Evolutionary conservation across 805 yeast species (phyloP), one percentile per base, ranked within the genome.

Genomic region (Wickerhamomyces silvicola): DNA sequence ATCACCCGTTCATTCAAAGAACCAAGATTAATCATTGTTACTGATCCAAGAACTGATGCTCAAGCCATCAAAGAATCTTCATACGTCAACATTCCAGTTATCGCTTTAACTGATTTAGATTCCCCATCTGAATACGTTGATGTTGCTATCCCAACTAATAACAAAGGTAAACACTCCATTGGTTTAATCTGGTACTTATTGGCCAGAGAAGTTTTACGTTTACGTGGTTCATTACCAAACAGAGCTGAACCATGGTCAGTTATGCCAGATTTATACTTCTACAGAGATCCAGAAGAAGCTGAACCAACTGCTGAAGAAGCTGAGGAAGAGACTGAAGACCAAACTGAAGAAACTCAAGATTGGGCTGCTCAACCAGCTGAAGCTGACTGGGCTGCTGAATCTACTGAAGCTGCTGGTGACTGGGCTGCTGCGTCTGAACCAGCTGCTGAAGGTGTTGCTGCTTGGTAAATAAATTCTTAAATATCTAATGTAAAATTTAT

Each of bases 231-330:
- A 64, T 71, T 92, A 57, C 87, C 94, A 65, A 82, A 84, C 85
- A 87, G 99, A 80, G 65, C 83, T 55, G 85, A 92, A 70, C 81
- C 83, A 69, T 92, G 99, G 99, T 74, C 94, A 56, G 92, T 92
- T 66, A 92, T 92, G 98, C 97, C 97, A 70, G 99, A 92, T 77
- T 81, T 92, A 70, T 92, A 88, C 88, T 92, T 92, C 88, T 92
- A 92, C 97, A 92, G 99, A 81, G 96, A 92, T 77, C 98, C 99
- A 64, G 97, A 90, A 78, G 99, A 92, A 75, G 82, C 83, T 70
- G 95, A 86, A 74, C 69, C 68, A 60, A 75, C 77, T 57, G 77
- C 71, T 55, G 77, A 76, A 59, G 72, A 72, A 45, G 72, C 69
- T 50, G 75, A 66, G 57, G 57, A 62, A 50, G 68, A 59, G 41